phyloP scores from a whole-genome alignment of 768 basidiomycete species.

The Stropharia rugosoannulata region DNA sequence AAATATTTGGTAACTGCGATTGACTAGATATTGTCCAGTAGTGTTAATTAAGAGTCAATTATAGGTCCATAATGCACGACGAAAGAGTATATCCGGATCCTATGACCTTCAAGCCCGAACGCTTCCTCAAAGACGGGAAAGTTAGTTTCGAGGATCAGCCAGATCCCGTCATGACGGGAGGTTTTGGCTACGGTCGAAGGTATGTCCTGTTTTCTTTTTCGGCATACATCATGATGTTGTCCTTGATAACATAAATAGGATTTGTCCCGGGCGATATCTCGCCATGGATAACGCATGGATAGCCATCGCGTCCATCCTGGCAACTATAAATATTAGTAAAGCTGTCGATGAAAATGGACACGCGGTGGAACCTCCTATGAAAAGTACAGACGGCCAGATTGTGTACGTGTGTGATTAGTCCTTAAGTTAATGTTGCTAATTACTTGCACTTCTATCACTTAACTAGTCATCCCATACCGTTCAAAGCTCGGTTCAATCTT shows the following conservation, averaged over 20 bases:
- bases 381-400: slow-evolving; percentile 24
- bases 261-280: slow-evolving; percentile 37
- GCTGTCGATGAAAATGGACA: slow-evolving; percentile 29
- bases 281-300: slow-evolving; percentile 30
- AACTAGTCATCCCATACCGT: slow-evolving; percentile 23
- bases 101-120: not conserved
- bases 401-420: slow-evolving; percentile 6
- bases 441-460: not conserved
- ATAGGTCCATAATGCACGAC: slow-evolving; percentile 3
- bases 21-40: not conserved
- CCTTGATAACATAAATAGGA: slow-evolving; percentile 13
- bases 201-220: not conserved
- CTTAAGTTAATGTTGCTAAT: not conserved
- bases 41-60: not conserved
- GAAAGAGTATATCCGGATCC: not conserved
- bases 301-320: slow-evolving; percentile 26
- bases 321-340: slow-evolving; percentile 28
- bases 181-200: slow-evolving; percentile 2
- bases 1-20: not conserved
- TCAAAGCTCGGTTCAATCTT: slow-evolving; percentile 16
- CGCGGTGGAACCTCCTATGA: slow-evolving; percentile 15
- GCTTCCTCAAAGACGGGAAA: not conserved
- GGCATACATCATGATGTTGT: not conserved
- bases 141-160: not conserved
- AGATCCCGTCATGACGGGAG: not conserved